Conservation (phyloP, 768 basidiomycete genomes). For the Suillus discolor region DNA sequence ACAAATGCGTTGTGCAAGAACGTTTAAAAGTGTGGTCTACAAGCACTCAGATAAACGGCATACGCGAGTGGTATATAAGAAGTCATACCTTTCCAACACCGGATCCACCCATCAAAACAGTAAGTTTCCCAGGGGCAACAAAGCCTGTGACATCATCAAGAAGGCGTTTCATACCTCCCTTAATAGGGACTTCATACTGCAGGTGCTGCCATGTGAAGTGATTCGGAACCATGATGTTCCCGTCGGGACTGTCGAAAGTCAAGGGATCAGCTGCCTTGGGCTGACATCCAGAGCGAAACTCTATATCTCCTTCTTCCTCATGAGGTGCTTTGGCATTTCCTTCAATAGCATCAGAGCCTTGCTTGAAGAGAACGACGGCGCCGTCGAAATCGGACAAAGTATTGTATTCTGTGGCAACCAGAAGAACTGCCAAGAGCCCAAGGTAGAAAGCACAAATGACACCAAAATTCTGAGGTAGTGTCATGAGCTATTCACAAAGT, state of each 20-base stretch:
- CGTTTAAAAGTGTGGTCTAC: conserved; percentile 58
- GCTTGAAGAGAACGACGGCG: conserved; percentile 65
- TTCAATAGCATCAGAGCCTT: conserved; percentile 41
- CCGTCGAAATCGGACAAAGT: conserved; percentile 36
- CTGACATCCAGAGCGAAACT: conserved; percentile 1
- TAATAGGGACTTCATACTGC: conserved; percentile 55
- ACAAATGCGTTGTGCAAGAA: conserved; percentile 47
- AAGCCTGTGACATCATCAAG: conserved; percentile 77
- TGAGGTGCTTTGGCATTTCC: conserved; percentile 26
- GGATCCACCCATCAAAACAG: conserved; percentile 73
- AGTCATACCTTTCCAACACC: conserved; percentile 46
- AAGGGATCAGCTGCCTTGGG: conserved; percentile 4
- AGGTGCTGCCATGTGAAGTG: conserved; percentile 83
- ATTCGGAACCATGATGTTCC: conserved; percentile 42
- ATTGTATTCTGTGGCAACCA: conserved; percentile 62
- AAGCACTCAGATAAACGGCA: background rate
- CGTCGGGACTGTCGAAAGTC: conserved; percentile 36
- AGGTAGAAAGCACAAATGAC: conserved; percentile 67
- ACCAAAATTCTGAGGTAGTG: conserved; percentile 54
- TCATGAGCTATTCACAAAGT: conserved; percentile 1
- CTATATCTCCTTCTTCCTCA: conserved; percentile 32
- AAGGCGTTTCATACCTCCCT: conserved; percentile 47
- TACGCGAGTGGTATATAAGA: background rate
- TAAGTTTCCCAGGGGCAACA: conserved; percentile 79
- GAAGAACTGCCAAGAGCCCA: conserved; percentile 55